Evolutionary conservation across 2,329 filamentous ascomycete genomes (phyloP).

Genomic region (Scopulariopsis brevicaulis): DNA sequence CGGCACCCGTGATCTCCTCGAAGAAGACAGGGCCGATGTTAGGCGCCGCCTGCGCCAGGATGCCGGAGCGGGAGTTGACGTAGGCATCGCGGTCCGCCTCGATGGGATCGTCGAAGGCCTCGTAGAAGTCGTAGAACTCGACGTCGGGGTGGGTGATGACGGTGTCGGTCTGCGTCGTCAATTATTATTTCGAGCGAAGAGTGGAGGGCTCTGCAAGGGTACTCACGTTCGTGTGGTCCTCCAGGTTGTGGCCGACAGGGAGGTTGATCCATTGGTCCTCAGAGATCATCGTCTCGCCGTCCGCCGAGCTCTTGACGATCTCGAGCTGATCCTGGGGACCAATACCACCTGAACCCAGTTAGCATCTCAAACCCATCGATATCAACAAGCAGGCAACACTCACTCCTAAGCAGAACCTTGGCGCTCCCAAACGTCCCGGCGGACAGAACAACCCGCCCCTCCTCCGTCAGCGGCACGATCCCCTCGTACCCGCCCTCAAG

Average conservation of each 20-base stretch:
- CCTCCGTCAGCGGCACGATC: conserved; percentile 46
- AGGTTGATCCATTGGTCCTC: conserved; percentile 43
- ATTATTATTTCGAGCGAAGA: not conserved
- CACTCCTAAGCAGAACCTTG: conserved; percentile 54
- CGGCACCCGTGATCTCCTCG: conserved; percentile 42
- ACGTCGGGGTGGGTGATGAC: conserved; percentile 29
- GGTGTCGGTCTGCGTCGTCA: conserved; percentile 26
- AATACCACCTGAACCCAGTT: conserved; percentile 34
- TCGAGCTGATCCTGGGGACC: conserved; percentile 49
- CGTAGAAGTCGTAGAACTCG: conserved; percentile 53
- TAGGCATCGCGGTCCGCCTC: conserved; percentile 27
- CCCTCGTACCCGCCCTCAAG: conserved; percentile 42
- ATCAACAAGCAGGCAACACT: conserved; percentile 5
- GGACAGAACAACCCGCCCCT: conserved; percentile 56
- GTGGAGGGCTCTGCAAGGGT: not conserved
- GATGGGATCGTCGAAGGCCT: conserved; percentile 39
- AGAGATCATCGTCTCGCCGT: conserved; percentile 38
- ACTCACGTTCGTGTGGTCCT: conserved; percentile 38
- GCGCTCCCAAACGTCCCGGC: conserved; percentile 57
- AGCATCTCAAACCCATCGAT: not conserved
- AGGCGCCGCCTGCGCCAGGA: conserved; percentile 51
- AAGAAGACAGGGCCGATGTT: conserved; percentile 48
- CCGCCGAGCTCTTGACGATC: conserved; percentile 34
- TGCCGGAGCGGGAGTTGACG: conserved; percentile 37
- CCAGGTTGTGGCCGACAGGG: conserved; percentile 46